These are phyloP conservation scores for Stagonosporopsis cucurbitacearum DNA, from an alignment of 2,329 filamentous ascomycete genomes.

Conservation along the genomic window DNA sequence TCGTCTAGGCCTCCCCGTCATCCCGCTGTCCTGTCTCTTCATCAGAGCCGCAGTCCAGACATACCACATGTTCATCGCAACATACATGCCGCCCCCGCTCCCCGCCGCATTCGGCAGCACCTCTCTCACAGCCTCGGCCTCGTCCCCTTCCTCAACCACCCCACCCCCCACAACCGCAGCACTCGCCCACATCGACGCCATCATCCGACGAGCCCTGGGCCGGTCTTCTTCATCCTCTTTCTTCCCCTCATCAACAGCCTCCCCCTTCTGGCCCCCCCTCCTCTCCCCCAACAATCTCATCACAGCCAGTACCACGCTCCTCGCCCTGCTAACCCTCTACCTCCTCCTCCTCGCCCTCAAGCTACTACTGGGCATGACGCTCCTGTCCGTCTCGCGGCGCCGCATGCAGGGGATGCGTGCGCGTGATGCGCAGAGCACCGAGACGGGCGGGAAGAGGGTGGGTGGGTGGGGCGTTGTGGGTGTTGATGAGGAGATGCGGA, in stretches of 20 bases:
- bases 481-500: conserved; percentile 83
- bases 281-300: conserved; percentile 70
- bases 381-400: conserved; percentile 79
- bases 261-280: no score
- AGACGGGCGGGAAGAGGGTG: conserved; percentile 74
- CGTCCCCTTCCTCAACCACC: conserved; percentile 47
- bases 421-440: conserved; percentile 62
- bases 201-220: conserved; percentile 79
- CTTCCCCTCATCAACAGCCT: no score
- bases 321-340: conserved; percentile 85
- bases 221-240: conserved; percentile 44
- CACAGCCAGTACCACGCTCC: conserved; percentile 78
- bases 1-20: conserved; percentile 85
- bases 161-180: conserved; percentile 75
- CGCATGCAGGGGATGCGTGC: conserved; percentile 73
- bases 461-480: conserved; percentile 88
- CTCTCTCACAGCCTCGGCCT: conserved; percentile 62
- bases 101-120: conserved; percentile 68
- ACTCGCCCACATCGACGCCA: conserved; percentile 76
- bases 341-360: conserved; percentile 82
- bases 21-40: conserved; percentile 92
- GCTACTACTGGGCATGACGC: conserved; percentile 83
- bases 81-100: conserved; percentile 78
- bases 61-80: conserved; percentile 96
- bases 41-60: conserved; percentile 94